Evolutionary conservation across 176 grass and related monocot species (phyloP).

Genomic region (Pontederia paniculata): DNA sequence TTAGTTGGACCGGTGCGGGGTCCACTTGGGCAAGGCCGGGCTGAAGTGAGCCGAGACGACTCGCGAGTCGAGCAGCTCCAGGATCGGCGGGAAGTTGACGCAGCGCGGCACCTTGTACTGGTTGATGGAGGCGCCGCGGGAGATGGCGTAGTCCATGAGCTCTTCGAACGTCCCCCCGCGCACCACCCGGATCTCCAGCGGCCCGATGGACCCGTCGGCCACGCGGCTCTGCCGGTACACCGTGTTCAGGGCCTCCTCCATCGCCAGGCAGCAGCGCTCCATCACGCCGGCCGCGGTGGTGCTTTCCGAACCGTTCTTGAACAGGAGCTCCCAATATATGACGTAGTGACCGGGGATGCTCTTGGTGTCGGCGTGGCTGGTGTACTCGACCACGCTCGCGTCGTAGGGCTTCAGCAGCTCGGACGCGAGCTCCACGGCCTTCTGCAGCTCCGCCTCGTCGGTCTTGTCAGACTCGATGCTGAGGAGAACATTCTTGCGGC

Average conservation of each 20-base stretch:
- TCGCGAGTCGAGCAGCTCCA: constrained; percentile 55
- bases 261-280: constrained; percentile 44
- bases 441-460: constrained; percentile 66
- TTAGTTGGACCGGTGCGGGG: not conserved
- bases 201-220: constrained; percentile 43
- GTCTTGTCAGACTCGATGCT: constrained; percentile 72
- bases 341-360: constrained; percentile 69
- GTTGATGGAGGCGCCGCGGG: constrained; percentile 53
- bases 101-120: constrained; percentile 78
- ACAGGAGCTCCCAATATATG: constrained; percentile 60
- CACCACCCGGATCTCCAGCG: constrained; percentile 55
- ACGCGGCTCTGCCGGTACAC: constrained; percentile 48
- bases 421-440: constrained; percentile 40
- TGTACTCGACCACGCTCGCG: constrained; percentile 51
- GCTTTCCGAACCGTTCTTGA: not conserved
- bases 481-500: constrained; percentile 60
- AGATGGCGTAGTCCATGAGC: constrained; percentile 71
- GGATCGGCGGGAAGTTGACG: constrained; percentile 49
- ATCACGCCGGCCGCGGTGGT: constrained; percentile 2
- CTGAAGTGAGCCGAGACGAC: constrained; percentile 48
- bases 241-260: constrained; percentile 48
- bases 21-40: constrained; percentile 38
- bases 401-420: constrained; percentile 25
- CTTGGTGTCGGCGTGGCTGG: constrained; percentile 41
- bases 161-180: constrained; percentile 51